Base-by-base conservation (phyloP, 768 basidiomycete species). In the Mrakia gelida region DNA sequence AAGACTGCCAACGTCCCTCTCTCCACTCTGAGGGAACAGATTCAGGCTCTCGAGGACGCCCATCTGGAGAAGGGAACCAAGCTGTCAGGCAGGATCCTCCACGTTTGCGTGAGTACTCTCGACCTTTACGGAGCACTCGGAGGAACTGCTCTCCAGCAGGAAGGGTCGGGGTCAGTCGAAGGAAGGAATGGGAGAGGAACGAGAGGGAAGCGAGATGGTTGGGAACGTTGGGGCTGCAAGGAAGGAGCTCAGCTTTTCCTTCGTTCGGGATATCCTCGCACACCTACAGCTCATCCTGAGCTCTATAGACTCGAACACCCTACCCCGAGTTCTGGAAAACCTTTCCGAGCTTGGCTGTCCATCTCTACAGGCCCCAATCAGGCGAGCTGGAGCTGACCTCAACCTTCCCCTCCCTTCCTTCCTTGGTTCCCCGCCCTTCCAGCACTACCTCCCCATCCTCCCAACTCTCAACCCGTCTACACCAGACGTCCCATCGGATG, bases 21-120 rank as follows among this genome's bases (percentile, higher is more conserved):
- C 32, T 65, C 59, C 7, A 75, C 67, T 32, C 54, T 97, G 82
- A 89, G 92, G 68, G 87, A 87, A 7, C 90, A 92, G 80, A 91
- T 97, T 75, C 85, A 83, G 52, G 85, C 87, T 13, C 90, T 95
- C 82, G 92, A 96, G 85, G 88, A 88, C 0, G 87, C 91, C 75
- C 92, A 92, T 84, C 86, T 85, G 75, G 88, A 88, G 2, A 89
- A 91, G 77, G 91, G 90, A 62, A 89, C 92, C 75, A 87, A 89
- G 1, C 88, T 97, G 62, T 91, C 91, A 7, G 95, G 95, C 2
- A 89, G 95, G 62, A 92, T 97, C 83, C 88, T 98, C 81, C 95
- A 96, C 81, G 91, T 97, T 80, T 92, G 90, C 85, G 77, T 78
- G 45, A 75, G 78, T 79, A 28, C 63, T 26, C 23, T 67, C 32